Conservation (phyloP, 257 asterid species). For the Solanum tacnaense region DNA sequence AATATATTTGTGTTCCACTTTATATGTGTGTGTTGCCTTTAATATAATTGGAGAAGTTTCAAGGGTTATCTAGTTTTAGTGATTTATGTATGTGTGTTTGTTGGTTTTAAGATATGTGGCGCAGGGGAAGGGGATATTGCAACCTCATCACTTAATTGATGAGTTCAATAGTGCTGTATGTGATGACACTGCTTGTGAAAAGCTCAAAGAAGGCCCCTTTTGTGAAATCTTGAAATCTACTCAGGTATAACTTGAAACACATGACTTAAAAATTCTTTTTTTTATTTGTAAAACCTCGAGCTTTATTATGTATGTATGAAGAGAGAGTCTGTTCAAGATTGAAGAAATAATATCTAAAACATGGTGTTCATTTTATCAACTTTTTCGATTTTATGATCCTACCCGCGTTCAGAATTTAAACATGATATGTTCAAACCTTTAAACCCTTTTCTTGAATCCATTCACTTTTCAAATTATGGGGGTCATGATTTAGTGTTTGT, state of each 20-base stretch:
- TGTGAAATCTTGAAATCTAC: slow-evolving; percentile 64
- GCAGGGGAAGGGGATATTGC: slow-evolving; percentile 92
- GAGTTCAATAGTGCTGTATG: slow-evolving; percentile 58
- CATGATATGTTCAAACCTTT: neutral
- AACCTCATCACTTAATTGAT: slow-evolving; percentile 79
- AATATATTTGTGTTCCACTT: too few relatives aligned
- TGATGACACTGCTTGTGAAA: slow-evolving; percentile 29
- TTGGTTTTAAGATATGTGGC: slow-evolving; percentile 57
- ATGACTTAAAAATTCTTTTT: neutral
- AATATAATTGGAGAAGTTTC: neutral
- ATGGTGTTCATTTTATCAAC: neutral
- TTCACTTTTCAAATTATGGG: neutral
- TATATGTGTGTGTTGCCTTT: too few relatives aligned
- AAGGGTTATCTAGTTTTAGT: neutral
- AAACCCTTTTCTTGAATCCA: neutral
- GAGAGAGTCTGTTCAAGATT: neutral
- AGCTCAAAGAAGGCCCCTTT: slow-evolving; percentile 73
- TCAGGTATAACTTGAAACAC: slow-evolving; percentile 36
- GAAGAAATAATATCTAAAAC: neutral
- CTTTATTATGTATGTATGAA: neutral
- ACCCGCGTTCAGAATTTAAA: neutral
- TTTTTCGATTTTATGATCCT: neutral
- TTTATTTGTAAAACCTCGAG: too few relatives aligned
- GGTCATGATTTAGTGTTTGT: neutral
- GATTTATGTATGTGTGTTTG: neutral